Evolutionary conservation across 306 rosid species (phyloP).

Genomic region (Cicer pinnatifidum): DNA sequence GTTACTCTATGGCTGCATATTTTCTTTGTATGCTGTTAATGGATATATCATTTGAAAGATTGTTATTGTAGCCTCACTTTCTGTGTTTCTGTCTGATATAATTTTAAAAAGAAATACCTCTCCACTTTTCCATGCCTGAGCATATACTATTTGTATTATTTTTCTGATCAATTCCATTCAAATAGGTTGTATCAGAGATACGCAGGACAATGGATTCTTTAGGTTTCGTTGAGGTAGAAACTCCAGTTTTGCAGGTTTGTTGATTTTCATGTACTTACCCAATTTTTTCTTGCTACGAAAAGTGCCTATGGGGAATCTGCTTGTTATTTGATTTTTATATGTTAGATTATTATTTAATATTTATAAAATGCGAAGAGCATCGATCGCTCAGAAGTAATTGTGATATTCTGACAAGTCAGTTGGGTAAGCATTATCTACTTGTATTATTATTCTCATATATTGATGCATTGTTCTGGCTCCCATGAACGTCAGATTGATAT

Average conservation of each 20-base stretch:
- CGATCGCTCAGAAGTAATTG: background rate
- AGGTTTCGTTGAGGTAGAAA: slow-evolving; percentile 91
- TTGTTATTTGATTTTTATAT: slow-evolving; percentile 25
- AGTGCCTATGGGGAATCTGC: slow-evolving; percentile 27
- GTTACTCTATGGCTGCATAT: slow-evolving; percentile 3
- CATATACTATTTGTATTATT: slow-evolving; percentile 19
- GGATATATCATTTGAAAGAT: slow-evolving; percentile 13
- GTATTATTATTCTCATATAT: slow-evolving; percentile 34
- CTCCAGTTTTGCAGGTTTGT: slow-evolving; percentile 97
- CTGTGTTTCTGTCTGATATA: slow-evolving; percentile 14
- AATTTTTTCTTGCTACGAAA: background rate
- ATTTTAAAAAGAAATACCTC: slow-evolving; percentile 6
- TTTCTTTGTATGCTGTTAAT: background rate
- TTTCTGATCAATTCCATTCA: slow-evolving; percentile 37
- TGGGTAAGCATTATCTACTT: slow-evolving; percentile 18
- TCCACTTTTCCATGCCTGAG: slow-evolving; percentile 24
- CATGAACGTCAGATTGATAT: slow-evolving; percentile 31
- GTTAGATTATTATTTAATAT: slow-evolving; percentile 21
- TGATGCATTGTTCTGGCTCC: slow-evolving; percentile 6
- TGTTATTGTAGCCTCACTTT: slow-evolving; percentile 7
- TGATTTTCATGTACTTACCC: slow-evolving; percentile 34
- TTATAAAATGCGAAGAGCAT: slow-evolving; percentile 11
- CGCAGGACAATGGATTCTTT: slow-evolving; percentile 87
- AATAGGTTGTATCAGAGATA: slow-evolving; percentile 83
- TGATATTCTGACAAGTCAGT: slow-evolving; percentile 20